phyloP scores from a whole-genome alignment of 2,329 filamentous ascomycete species.

The Cadophora sp. region DNA sequence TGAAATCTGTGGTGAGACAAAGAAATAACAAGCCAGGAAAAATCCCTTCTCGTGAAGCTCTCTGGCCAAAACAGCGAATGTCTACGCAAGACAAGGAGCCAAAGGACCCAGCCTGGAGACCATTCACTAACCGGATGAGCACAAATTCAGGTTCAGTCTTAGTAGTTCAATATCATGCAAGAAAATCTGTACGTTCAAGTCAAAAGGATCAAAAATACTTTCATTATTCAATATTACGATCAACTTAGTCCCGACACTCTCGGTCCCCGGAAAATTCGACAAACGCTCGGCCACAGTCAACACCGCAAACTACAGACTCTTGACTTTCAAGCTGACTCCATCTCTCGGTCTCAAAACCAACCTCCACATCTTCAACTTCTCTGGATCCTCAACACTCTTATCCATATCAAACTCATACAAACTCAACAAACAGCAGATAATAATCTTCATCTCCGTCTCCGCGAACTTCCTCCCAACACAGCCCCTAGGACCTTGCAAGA shows the following conservation, averaged over 20 bases:
- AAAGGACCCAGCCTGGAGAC: too few relatives aligned
- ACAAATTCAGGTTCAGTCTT: too few relatives aligned
- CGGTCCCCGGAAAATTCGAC: neutral
- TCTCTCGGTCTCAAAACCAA: conserved; percentile 53
- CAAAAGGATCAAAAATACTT: neutral
- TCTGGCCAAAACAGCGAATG: too few relatives aligned
- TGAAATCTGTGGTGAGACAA: too few relatives aligned
- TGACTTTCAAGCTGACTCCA: conserved; percentile 48
- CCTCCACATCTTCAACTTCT: conserved; percentile 57
- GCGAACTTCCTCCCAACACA: conserved; percentile 47
- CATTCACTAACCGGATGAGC: too few relatives aligned
- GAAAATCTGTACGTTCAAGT: too few relatives aligned
- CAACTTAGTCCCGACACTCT: neutral
- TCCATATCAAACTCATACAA: conserved; percentile 48
- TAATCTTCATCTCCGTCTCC: conserved; percentile 48
- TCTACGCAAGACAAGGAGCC: too few relatives aligned
- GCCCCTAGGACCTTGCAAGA: conserved; percentile 45
- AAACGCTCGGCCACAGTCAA: neutral
- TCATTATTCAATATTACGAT: neutral
- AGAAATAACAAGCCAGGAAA: too few relatives aligned
- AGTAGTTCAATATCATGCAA: too few relatives aligned
- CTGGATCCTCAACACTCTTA: conserved; percentile 48
- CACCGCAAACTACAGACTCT: conserved; percentile 9
- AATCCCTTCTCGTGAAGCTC: too few relatives aligned
- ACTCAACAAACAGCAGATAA: conserved; percentile 46